These are phyloP conservation scores for Colletotrichum noveboracense DNA, from an alignment of 2,329 filamentous ascomycete species.

Conservation along the genomic window DNA sequence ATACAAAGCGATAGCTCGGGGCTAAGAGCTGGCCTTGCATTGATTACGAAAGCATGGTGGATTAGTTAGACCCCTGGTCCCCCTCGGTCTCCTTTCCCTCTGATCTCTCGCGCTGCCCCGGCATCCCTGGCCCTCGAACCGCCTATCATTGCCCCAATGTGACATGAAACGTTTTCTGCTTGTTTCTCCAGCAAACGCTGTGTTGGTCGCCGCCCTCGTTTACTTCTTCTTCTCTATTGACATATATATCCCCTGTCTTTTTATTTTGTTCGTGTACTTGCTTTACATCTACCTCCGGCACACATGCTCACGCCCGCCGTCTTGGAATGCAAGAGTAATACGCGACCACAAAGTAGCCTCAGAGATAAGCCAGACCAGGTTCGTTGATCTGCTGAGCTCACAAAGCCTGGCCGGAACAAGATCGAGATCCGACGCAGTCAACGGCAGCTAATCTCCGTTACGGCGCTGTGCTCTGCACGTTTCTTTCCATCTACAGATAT, in stretches of 20 bases:
- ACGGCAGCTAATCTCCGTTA: neutral
- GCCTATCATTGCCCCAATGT: slow-evolving; percentile 1
- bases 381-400: neutral
- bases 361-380: neutral
- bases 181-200: slow-evolving; percentile 4
- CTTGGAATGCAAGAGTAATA: neutral
- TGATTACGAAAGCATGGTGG: neutral
- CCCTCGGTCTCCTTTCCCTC: neutral
- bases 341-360: neutral
- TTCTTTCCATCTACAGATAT: neutral
- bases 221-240: neutral
- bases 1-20: neutral
- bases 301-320: neutral
- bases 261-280: neutral
- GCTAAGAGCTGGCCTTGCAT: neutral
- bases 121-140: slow-evolving; percentile 8
- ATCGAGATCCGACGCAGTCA: neutral
- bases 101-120: neutral
- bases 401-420: neutral
- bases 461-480: neutral
- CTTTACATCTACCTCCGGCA: neutral
- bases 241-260: too few species aligned
- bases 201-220: neutral
- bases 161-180: slow-evolving; percentile 8
- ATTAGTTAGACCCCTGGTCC: neutral